A percentile compares a stretch with the other conserved stretches of the same genome.
phyloP scores from a whole-genome alignment of 2,329 filamentous ascomycete species.

The Madurella mycetomatis region DNA sequence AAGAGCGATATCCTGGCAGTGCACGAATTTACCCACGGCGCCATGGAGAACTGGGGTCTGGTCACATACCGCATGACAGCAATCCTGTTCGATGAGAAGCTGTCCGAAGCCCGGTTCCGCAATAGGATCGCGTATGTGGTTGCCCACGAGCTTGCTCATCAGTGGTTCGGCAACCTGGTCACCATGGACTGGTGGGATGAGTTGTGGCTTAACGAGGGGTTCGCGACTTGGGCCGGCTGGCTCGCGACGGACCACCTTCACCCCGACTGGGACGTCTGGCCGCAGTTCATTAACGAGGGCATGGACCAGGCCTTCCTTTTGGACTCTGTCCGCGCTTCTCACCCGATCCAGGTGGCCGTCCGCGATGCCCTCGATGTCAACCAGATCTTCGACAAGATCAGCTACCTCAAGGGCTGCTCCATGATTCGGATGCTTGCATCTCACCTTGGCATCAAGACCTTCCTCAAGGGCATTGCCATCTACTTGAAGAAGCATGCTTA shows the following conservation, averaged over 20 bases:
- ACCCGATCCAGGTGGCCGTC: slow-evolving; percentile 94
- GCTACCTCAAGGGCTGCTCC: slow-evolving; percentile 93
- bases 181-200: slow-evolving; percentile 99
- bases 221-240: slow-evolving; percentile 98
- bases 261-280: slow-evolving; percentile 97
- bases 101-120: slow-evolving; percentile 84
- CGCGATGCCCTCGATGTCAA: slow-evolving; percentile 92
- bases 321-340: slow-evolving; percentile 84
- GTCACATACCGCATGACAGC: slow-evolving; percentile 95
- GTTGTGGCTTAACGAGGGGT: slow-evolving; percentile 94
- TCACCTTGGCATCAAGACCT: slow-evolving; percentile 81
- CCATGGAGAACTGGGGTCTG: slow-evolving; percentile 96
- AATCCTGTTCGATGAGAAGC: slow-evolving; percentile 90
- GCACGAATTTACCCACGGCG: slow-evolving; percentile 82
- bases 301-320: slow-evolving; percentile 88
- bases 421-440: slow-evolving; percentile 94
- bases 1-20: slow-evolving; percentile 89
- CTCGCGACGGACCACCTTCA: slow-evolving; percentile 85
- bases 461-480: slow-evolving; percentile 82
- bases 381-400: slow-evolving; percentile 96
- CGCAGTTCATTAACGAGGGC: slow-evolving; percentile 92
- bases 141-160: slow-evolving; percentile 95
- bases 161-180: slow-evolving; percentile 97
- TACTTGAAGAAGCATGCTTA: slow-evolving; percentile 89
- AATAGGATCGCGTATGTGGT: slow-evolving; percentile 96